phyloP scores from a whole-genome alignment of 805 yeast species.

The Candida ipomoeae region DNA sequence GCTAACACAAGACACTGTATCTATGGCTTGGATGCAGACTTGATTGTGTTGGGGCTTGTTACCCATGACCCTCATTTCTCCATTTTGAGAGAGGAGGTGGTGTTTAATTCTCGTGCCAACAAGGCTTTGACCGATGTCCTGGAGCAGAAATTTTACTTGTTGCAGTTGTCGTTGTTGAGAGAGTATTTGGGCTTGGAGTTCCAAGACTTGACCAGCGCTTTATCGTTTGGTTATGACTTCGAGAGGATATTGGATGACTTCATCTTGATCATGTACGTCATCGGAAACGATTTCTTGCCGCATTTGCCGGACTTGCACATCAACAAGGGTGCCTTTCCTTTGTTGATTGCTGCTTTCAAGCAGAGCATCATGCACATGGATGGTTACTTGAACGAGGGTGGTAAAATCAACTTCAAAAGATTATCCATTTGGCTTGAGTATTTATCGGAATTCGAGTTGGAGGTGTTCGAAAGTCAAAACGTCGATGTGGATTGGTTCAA shows the following conservation, averaged over 20 bases:
- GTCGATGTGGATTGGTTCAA: constrained; percentile 92
- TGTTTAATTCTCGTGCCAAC: constrained; percentile 59
- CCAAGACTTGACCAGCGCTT: constrained; percentile 56
- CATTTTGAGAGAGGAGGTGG: constrained; percentile 90
- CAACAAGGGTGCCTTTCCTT: constrained; percentile 96
- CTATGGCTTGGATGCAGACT: constrained; percentile 94
- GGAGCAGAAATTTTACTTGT: constrained; percentile 73
- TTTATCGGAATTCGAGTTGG: constrained; percentile 74
- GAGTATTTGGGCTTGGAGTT: constrained; percentile 90
- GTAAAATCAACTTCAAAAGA: constrained; percentile 72
- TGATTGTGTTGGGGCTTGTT: constrained; percentile 87
- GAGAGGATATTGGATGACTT: constrained; percentile 91
- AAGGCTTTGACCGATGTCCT: constrained; percentile 47
- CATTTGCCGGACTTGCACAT: constrained; percentile 90
- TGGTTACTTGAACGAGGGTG: constrained; percentile 81
- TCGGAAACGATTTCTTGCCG: constrained; percentile 97
- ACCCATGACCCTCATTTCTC: constrained; percentile 97
- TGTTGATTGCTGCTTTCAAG: constrained; percentile 83
- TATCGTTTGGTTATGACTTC: constrained; percentile 71
- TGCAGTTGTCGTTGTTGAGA: constrained; percentile 83
- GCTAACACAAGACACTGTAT: constrained; percentile 88
- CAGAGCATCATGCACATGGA: constrained; percentile 66
- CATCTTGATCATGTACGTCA: constrained; percentile 84
- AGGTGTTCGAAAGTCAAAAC: constrained; percentile 78
- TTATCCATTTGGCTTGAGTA: constrained; percentile 71